phyloP scores from a whole-genome alignment of 768 basidiomycete genomes.

The Leccinum longicurvipes region DNA sequence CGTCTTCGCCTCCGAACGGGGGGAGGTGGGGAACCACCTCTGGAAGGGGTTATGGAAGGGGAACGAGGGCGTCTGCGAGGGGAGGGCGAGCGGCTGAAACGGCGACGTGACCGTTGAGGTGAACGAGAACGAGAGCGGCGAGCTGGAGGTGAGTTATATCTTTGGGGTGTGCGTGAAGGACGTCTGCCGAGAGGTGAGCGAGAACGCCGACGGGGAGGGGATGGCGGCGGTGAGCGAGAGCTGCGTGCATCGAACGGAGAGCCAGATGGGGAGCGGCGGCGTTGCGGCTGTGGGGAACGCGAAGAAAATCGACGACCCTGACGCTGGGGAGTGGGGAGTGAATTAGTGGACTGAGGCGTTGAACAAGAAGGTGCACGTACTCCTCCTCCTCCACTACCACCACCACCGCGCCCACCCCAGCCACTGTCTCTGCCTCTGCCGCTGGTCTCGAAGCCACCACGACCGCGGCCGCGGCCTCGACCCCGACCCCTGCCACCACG shows the following conservation, averaged over 20 bases:
- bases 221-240: conserved; percentile 37
- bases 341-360: conserved; percentile 7
- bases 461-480: conserved; percentile 53
- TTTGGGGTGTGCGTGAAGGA: conserved; percentile 27
- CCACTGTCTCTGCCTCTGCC: conserved; percentile 53
- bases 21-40: conserved; percentile 39
- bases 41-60: conserved; percentile 33
- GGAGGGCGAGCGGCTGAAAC: conserved; percentile 26
- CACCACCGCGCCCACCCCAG: conserved; percentile 68
- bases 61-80: conserved; percentile 30
- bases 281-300: conserved; percentile 46
- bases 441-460: conserved; percentile 48
- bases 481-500: conserved; percentile 53
- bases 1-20: conserved; percentile 39
- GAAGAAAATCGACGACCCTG: conserved; percentile 45
- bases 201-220: conserved; percentile 34
- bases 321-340: conserved; percentile 28
- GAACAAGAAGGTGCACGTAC: conserved; percentile 11
- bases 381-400: conserved; percentile 54
- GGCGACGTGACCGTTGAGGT: conserved; percentile 25
- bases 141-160: conserved; percentile 35
- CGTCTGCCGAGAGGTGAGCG: conserved; percentile 40
- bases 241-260: conserved; percentile 37
- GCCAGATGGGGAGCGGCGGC: conserved; percentile 41
- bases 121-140: conserved; percentile 37